Percentiles rank a stretch among this genome's conserved stretches.
Evolutionary conservation across 345 rosid species (phyloP).

Genomic region (Melastoma malabathricum): DNA sequence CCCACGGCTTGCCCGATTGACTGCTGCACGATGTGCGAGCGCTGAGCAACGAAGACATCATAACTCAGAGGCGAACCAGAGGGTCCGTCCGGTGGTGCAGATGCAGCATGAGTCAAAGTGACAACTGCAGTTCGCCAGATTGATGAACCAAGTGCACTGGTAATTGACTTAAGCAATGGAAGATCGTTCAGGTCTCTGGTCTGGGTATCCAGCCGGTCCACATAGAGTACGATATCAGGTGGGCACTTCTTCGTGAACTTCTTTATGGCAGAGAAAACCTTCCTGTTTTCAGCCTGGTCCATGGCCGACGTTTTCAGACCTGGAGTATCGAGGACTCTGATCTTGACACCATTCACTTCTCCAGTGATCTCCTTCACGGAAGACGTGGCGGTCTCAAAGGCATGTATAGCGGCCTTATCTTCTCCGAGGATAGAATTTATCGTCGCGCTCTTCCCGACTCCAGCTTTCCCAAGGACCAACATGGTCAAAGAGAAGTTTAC

Average conservation of each 20-base stretch:
- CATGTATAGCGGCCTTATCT: constrained; percentile 47
- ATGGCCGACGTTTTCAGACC: constrained; percentile 71
- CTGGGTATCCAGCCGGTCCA: constrained; percentile 76
- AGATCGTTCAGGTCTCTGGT: constrained; percentile 77
- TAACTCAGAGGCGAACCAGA: constrained; percentile 77
- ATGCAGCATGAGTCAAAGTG: constrained; percentile 85
- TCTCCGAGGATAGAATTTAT: constrained; percentile 80
- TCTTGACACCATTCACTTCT: constrained; percentile 50
- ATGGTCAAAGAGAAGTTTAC: constrained; percentile 58
- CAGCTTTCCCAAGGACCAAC: constrained; percentile 81
- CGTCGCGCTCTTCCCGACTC: constrained; percentile 94
- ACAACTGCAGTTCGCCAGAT: constrained; percentile 85
- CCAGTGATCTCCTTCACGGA: constrained; percentile 60
- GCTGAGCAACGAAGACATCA: constrained; percentile 81
- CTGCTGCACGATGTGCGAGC: constrained; percentile 88
- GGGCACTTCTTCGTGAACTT: constrained; percentile 51
- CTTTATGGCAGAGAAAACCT: constrained; percentile 51
- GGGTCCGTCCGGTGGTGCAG: constrained; percentile 98
- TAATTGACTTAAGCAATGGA: constrained; percentile 59
- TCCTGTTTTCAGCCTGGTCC: constrained; percentile 61
- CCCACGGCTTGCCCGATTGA: constrained; percentile 89
- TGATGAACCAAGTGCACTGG: constrained; percentile 56
- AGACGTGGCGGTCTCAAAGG: constrained; percentile 67
- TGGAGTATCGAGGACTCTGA: constrained; percentile 65
- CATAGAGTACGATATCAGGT: constrained; percentile 80